These are phyloP conservation scores for Bullera alba DNA, from an alignment of 768 basidiomycete species.

Conservation along the genomic window DNA sequence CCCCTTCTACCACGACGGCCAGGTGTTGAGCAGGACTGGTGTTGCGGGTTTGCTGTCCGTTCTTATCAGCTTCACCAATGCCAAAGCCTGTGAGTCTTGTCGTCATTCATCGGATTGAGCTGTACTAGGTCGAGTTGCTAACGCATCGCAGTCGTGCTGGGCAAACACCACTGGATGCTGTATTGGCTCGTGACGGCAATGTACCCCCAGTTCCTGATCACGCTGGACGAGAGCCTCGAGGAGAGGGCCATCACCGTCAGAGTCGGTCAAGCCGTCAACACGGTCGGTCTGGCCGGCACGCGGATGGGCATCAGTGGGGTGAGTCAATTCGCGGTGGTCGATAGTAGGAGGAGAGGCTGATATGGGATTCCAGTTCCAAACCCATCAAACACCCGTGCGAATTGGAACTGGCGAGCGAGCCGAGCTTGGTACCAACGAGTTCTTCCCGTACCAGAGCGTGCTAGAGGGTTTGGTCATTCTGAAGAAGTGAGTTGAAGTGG, in stretches of 20 bases:
- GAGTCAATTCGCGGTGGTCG: conserved; percentile 12
- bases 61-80: conserved; percentile 84
- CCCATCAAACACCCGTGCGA: conserved; percentile 92
- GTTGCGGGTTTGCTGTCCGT: conserved; percentile 83
- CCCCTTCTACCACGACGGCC: conserved; percentile 90
- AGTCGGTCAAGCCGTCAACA: conserved; percentile 93
- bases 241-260: conserved; percentile 82
- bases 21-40: conserved; percentile 79
- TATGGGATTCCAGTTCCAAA: conserved; percentile 64
- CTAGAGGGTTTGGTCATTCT: conserved; percentile 89
- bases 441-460: conserved; percentile 78
- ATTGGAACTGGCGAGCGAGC: conserved; percentile 89
- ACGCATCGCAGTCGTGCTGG: conserved; percentile 64
- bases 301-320: conserved; percentile 53
- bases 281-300: conserved; percentile 96
- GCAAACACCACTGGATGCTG: conserved; percentile 97
- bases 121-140: background rate
- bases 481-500: conserved; percentile 75
- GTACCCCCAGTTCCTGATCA: conserved; percentile 98
- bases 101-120: background rate
- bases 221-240: conserved; percentile 84
- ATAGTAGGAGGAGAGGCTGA: background rate
- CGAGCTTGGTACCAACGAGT: conserved; percentile 95
- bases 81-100: conserved; percentile 69
- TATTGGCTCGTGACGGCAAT: conserved; percentile 93